Percentiles rank a stretch among this genome's conserved stretches.
Evolutionary conservation across 495 filamentous ascomycete species (phyloP).

Genomic region (Hyaloscypha bicolor): DNA sequence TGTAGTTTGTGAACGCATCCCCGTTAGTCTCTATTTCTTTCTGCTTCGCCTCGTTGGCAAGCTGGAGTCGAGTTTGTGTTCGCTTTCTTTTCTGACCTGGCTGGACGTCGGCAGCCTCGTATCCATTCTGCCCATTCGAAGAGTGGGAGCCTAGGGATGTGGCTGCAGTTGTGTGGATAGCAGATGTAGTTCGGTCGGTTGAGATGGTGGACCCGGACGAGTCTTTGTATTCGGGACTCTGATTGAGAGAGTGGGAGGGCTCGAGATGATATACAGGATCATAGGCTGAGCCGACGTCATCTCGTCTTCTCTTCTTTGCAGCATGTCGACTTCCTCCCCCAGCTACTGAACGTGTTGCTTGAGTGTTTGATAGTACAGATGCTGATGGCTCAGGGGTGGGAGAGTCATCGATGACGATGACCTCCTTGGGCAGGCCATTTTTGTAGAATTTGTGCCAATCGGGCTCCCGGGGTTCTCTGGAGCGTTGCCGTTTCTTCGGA

Average conservation of each 20-base stretch:
- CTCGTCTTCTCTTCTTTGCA: slow-evolving; percentile 53
- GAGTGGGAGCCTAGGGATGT: slow-evolving; percentile 79
- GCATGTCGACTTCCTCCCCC: slow-evolving; percentile 36
- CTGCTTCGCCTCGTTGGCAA: slow-evolving; percentile 78
- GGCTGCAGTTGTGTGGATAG: slow-evolving; percentile 82
- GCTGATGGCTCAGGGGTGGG: slow-evolving; percentile 36
- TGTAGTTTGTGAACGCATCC: slow-evolving; percentile 76
- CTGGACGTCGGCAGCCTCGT: slow-evolving; percentile 54
- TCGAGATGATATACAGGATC: slow-evolving; percentile 65
- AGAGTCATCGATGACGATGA: slow-evolving; percentile 94
- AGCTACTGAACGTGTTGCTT: slow-evolving; percentile 15
- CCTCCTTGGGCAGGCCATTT: slow-evolving; percentile 88
- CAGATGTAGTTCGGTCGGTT: slow-evolving; percentile 84
- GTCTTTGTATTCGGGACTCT: slow-evolving; percentile 64
- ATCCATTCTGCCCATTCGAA: slow-evolving; percentile 62
- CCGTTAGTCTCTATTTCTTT: slow-evolving; percentile 66
- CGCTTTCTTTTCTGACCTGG: slow-evolving; percentile 85
- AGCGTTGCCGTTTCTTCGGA: slow-evolving; percentile 55
- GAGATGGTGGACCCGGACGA: slow-evolving; percentile 72
- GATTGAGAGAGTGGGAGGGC: slow-evolving; percentile 68
- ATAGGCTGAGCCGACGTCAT: slow-evolving; percentile 46
- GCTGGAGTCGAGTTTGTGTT: slow-evolving; percentile 70
- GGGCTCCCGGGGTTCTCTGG: slow-evolving; percentile 49
- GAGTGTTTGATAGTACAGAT: slow-evolving; percentile 26
- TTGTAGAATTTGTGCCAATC: slow-evolving; percentile 93